These are phyloP conservation scores for Rhizophora apiculata DNA, from an alignment of 345 rosid genomes.

Conservation along the genomic window DNA sequence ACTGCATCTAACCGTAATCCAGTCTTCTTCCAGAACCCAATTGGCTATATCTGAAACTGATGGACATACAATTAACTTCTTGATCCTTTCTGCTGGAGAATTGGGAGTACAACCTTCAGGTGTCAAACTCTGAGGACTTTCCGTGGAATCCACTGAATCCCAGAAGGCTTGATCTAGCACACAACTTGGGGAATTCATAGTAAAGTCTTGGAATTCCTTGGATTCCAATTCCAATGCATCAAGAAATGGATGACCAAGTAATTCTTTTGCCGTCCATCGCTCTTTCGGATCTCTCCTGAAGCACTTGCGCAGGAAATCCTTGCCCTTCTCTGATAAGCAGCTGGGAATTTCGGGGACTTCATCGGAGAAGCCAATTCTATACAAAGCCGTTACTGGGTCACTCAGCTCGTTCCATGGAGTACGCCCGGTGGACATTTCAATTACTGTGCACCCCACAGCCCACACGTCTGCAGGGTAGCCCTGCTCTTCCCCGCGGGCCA, in stretches of 20 bases:
- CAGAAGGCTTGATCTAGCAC: constrained; percentile 77
- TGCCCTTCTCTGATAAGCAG: constrained; percentile 54
- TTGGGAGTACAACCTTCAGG: constrained; percentile 12
- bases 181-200: constrained; percentile 53
- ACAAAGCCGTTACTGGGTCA: constrained; percentile 64
- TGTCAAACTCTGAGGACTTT: constrained; percentile 23
- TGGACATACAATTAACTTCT: constrained; percentile 35
- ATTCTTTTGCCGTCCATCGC: constrained; percentile 58
- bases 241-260: constrained; percentile 73
- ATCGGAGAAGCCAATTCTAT: constrained; percentile 67
- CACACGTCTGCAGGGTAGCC: constrained; percentile 80
- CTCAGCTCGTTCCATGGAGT: constrained; percentile 65
- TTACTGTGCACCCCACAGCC: constrained; percentile 75
- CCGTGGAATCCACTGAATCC: constrained; percentile 47
- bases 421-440: constrained; percentile 78
- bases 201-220: constrained; percentile 9
- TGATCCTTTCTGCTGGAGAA: constrained; percentile 42
- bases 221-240: constrained; percentile 18
- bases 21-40: constrained; percentile 45
- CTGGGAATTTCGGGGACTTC: constrained; percentile 63
- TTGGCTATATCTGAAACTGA: constrained; percentile 16
- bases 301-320: constrained; percentile 68
- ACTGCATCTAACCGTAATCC: constrained; percentile 69
- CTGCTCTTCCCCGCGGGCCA: constrained; percentile 80
- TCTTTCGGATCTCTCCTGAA: constrained; percentile 52